A percentile compares a stretch with the other conserved stretches of the same genome.
phyloP scores from a whole-genome alignment of 179 eudicot species.

The Sideroxylon spinosum region DNA sequence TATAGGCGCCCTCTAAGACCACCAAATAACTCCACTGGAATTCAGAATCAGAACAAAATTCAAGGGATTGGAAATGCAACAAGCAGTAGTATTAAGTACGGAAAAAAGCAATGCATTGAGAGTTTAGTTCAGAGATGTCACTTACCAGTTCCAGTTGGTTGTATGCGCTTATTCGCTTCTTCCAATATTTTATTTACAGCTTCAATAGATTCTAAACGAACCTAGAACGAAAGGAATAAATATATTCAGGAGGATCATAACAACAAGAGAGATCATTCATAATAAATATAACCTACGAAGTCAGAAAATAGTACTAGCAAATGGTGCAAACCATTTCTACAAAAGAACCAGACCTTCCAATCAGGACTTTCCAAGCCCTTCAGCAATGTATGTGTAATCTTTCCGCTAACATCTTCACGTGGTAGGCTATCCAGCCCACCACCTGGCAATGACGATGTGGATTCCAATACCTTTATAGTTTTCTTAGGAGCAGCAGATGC shows the following conservation, averaged over 20 bases:
- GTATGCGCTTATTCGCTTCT: slow-evolving; percentile 96
- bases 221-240: slow-evolving; percentile 33
- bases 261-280: background rate
- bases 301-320: background rate
- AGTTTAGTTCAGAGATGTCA: background rate
- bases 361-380: slow-evolving; percentile 96
- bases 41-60: slow-evolving; percentile 7
- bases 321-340: no score
- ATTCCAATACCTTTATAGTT: slow-evolving; percentile 66
- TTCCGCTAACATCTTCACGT: slow-evolving; percentile 96
- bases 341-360: slow-evolving; percentile 70
- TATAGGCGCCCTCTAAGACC: slow-evolving; percentile 84
- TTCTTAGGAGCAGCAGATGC: slow-evolving; percentile 81
- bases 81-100: background rate
- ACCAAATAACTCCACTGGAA: slow-evolving; percentile 82
- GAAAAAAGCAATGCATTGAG: background rate
- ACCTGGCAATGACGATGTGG: slow-evolving; percentile 40
- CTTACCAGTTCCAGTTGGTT: slow-evolving; percentile 91
- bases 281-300: background rate
- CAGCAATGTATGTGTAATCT: slow-evolving; percentile 70
- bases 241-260: background rate
- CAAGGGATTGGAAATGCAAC: background rate
- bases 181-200: slow-evolving; percentile 85
- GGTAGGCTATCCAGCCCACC: slow-evolving; percentile 93
- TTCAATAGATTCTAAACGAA: slow-evolving; percentile 91